Evolutionary conservation across 768 basidiomycete species (phyloP).

Genomic region (Chalciporus piperatus): DNA sequence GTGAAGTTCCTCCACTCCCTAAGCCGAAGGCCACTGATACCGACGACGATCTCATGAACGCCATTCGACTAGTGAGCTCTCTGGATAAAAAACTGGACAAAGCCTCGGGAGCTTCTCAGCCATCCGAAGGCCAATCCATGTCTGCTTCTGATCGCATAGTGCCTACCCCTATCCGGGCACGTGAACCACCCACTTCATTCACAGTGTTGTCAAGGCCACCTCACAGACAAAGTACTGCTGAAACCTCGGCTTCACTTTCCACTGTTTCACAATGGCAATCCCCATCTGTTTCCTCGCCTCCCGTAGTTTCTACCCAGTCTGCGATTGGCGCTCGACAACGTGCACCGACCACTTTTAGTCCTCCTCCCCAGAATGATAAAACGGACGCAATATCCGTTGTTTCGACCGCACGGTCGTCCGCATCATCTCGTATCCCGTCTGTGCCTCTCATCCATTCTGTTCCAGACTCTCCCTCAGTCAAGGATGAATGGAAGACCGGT

Average conservation of each 20-base stretch:
- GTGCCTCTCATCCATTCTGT: slow-evolving; percentile 32
- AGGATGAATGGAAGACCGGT: slow-evolving; percentile 16
- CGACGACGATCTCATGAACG: slow-evolving; percentile 31
- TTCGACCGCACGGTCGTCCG: slow-evolving; percentile 21
- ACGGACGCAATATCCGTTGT: slow-evolving; percentile 26
- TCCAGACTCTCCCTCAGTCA: slow-evolving; percentile 33
- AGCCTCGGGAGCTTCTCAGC: slow-evolving; percentile 2
- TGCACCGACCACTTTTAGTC: slow-evolving; percentile 4
- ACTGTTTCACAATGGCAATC: background rate
- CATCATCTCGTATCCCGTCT: slow-evolving; percentile 26
- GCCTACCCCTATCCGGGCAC: slow-evolving; percentile 59
- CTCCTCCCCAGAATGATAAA: slow-evolving; percentile 20
- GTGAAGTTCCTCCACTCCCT: slow-evolving; percentile 9
- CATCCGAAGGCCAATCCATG: background rate
- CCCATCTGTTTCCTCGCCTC: background rate
- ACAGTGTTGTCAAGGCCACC: slow-evolving; percentile 61
- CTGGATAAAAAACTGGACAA: slow-evolving; percentile 24
- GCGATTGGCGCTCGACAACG: slow-evolving; percentile 15
- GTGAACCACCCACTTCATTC: slow-evolving; percentile 54
- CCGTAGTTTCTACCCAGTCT: slow-evolving; percentile 9
- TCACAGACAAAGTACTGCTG: slow-evolving; percentile 30
- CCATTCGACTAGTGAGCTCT: slow-evolving; percentile 29
- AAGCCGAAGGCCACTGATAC: slow-evolving; percentile 11
- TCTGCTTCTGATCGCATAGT: slow-evolving; percentile 26
- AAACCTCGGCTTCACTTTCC: slow-evolving; percentile 12